Conservation (phyloP, 257 asterid genomes). For the Nyctanthes arbortristis region DNA sequence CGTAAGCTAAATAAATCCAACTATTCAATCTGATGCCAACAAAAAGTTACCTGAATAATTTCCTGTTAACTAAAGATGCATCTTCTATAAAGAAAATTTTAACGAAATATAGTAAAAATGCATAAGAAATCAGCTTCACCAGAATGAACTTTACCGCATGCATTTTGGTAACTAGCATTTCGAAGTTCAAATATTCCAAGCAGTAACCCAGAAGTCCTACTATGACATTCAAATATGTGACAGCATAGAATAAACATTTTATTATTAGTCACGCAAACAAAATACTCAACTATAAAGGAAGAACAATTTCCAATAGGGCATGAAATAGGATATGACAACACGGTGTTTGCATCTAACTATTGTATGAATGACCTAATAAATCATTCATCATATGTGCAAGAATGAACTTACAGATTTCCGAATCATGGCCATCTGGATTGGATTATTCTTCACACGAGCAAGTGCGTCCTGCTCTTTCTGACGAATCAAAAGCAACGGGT, state of each 20-base stretch:
- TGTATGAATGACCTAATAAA: background rate
- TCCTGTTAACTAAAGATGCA: background rate
- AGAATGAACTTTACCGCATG: background rate
- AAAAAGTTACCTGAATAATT: background rate
- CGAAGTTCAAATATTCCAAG: background rate
- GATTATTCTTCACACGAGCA: constrained; percentile 88
- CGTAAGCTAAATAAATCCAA: background rate
- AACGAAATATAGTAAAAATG: background rate
- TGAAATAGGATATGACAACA: background rate
- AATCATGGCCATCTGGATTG: constrained; percentile 94
- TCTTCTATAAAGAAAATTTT: too few species aligned
- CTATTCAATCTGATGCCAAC: background rate
- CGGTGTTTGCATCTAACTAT: background rate
- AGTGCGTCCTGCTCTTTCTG: constrained; percentile 97
- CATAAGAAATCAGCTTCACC: background rate
- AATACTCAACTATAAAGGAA: background rate
- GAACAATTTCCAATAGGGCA: background rate
- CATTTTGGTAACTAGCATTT: background rate
- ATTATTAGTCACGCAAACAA: background rate
- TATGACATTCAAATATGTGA: background rate
- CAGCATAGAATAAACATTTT: background rate
- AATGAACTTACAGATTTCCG: constrained; percentile 75
- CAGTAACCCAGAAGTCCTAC: background rate
- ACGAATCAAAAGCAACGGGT: constrained; percentile 91
- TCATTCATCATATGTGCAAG: background rate